These are phyloP conservation scores for Penicillium desertorum DNA, from an alignment of 495 filamentous ascomycete genomes.

Conservation along the genomic window DNA sequence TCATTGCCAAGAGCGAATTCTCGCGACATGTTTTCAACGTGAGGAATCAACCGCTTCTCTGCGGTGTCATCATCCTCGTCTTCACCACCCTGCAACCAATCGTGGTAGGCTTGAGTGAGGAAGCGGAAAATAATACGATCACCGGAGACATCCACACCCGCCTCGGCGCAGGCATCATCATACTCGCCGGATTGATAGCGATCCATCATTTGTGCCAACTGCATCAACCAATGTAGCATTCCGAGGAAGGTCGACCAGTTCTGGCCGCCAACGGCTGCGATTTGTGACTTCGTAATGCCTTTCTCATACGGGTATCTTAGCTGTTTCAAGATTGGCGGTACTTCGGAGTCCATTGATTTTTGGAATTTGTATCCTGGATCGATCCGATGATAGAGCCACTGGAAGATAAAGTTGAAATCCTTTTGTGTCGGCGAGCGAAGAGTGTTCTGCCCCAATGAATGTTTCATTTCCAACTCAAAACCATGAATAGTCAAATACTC, in stretches of 20 bases:
- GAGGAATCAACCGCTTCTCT: slow-evolving; percentile 70
- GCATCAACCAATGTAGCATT: slow-evolving; percentile 98
- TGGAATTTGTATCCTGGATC: slow-evolving; percentile 90
- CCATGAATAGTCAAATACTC: slow-evolving; percentile 89
- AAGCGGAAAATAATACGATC: slow-evolving; percentile 95
- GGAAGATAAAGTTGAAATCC: slow-evolving; percentile 95
- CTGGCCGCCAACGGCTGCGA: slow-evolving; percentile 88
- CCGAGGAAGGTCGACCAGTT: slow-evolving; percentile 95
- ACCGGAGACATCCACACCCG: slow-evolving; percentile 78
- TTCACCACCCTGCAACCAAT: slow-evolving; percentile 79
- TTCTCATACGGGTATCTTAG: slow-evolving; percentile 92
- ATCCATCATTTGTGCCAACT: slow-evolving; percentile 88
- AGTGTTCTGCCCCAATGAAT: slow-evolving; percentile 81
- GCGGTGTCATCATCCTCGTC: slow-evolving; percentile 82
- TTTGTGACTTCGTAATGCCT: slow-evolving; percentile 90
- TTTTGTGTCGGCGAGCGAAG: slow-evolving; percentile 95
- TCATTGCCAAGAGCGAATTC: slow-evolving; percentile 84
- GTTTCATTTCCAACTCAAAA: slow-evolving; percentile 97
- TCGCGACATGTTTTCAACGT: slow-evolving; percentile 83
- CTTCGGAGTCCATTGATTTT: slow-evolving; percentile 90
- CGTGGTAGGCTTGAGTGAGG: slow-evolving; percentile 80
- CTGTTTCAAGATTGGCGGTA: slow-evolving; percentile 85
- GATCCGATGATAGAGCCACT: slow-evolving; percentile 94
- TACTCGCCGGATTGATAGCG: slow-evolving; percentile 70
- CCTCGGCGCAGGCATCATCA: slow-evolving; percentile 84